Base-by-base conservation (phyloP, 2,329 filamentous ascomycete genomes). In the Fusarium sp. region DNA sequence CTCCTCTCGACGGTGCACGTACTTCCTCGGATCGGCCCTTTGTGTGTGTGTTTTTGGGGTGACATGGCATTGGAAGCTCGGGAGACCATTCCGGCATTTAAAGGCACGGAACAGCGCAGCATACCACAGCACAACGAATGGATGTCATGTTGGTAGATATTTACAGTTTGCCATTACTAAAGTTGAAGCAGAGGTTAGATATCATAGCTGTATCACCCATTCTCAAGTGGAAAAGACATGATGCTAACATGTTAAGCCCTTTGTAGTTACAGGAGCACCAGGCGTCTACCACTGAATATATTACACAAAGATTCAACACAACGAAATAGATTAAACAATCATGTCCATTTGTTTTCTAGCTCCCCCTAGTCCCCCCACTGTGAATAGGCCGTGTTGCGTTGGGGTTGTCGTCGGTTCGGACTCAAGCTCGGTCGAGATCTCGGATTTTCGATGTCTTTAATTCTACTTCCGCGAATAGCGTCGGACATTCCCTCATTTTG, bases 21-120 rank as follows among this genome's bases (percentile, higher is more conserved):
- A 60, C 42, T 59, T 60, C 58, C 55, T 60, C 58, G 58, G 60
- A 36, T 56, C 44, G 60, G 60, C 58, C 60, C 58, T 63, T 26
- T 46, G n/a, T n/a, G n/a, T n/a, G n/a, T 49, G 17, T 20, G 15
- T 36, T 58, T 38, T 24, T 46, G 40, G 46, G 51, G 38, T 62
- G 49, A 56, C 44, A n/a, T n/a, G n/a, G n/a, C n/a, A n/a, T n/a
- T n/a, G n/a, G n/a, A n/a, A n/a, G n/a, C n/a, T n/a, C n/a, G n/a
- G 50, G 44, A 63, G 42, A 40, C 28, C 39, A 23, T 12, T 15
- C 50, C 44, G 57, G 55, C 55, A 46, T n/a, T n/a, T n/a, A n/a
- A n/a, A n/a, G n/a, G n/a, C n/a, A n/a, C n/a, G n/a, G n/a, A n/a
- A n/a, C n/a, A n/a, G 40, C 19, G 45, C n/a, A 32, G n/a, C 24